Percentiles rank a stretch among this genome's conserved stretches.
Evolutionary conservation across 805 yeast species (phyloP).

Genomic region (Spencermartinsiella europaea): DNA sequence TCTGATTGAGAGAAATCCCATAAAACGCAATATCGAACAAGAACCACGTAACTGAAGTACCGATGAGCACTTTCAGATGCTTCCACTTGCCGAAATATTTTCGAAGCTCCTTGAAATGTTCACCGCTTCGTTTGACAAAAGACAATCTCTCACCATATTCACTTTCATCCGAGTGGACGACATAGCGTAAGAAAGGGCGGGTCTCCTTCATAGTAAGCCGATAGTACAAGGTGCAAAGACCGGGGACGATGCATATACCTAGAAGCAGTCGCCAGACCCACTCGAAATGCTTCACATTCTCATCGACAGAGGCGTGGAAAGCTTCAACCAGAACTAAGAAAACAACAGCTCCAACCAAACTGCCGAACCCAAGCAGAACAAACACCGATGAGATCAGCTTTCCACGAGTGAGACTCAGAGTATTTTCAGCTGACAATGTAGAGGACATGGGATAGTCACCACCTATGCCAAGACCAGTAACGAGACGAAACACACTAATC

Average conservation of each 20-base stretch:
- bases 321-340: constrained; percentile 57
- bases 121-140: not conserved
- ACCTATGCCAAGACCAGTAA: constrained; percentile 96
- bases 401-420: constrained; percentile 1
- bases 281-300: constrained; percentile 75
- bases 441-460: constrained; percentile 66
- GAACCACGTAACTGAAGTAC: constrained; percentile 90
- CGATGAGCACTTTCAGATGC: constrained; percentile 74
- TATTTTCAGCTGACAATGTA: constrained; percentile 4
- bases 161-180: not conserved
- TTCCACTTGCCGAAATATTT: constrained; percentile 82
- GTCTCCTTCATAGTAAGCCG: constrained; percentile 94
- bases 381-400: constrained; percentile 4
- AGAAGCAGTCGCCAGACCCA: constrained; percentile 91
- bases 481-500: constrained; percentile 46
- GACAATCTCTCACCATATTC: not conserved
- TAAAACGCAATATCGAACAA: constrained; percentile 85
- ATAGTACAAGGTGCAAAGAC: constrained; percentile 70
- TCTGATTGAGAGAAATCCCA: constrained; percentile 81
- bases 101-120: constrained; percentile 44
- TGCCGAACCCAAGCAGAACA: constrained; percentile 25
- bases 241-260: constrained; percentile 91
- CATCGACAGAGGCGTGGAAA: constrained; percentile 49
- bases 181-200: constrained; percentile 75
- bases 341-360: constrained; percentile 69